Evolutionary conservation across 2,329 filamentous ascomycete genomes (phyloP), one percentile per base, ranked within the genome.

Genomic region (Pseudocercospora fuligena): DNA sequence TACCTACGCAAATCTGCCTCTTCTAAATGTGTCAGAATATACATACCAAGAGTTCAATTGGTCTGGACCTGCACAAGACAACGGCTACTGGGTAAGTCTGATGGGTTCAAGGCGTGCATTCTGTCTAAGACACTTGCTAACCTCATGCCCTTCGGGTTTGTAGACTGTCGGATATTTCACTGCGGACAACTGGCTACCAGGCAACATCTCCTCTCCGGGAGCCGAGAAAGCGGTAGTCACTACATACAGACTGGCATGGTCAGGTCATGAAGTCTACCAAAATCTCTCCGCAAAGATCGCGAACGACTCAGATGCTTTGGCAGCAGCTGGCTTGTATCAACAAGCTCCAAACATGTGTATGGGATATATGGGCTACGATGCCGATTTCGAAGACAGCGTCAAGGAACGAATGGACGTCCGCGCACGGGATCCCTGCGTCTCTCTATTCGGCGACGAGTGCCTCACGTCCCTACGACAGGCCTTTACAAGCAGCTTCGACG

Each of bases 281-380:
- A 57, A 63, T 16, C 25, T 63, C 3, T 63, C 60, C 5, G 60
- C 60, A 12, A 63, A 63, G 27, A 54, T 63, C 14, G 49, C 47
- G 23, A 63, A 63, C 16, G 60, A 63, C 36, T 47, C 60, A 4
- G 60, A 63, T 29, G 49, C 23, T 33, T 33, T 63, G 25, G 47
- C 47, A 6, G 60, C n/a, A 25, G 60, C 60, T 2, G 23, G 31
- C 7, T 8, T 46, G 12, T 49, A 31, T 9, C 60, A 56, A 33
- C 4, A 51, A 27, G 19, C 60, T 23, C 60, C 60, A 29, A 63
- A 63, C 19, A 63, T 63, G 60, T 63, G 60, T 16, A 46, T 63
- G n/a, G 60, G 60, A 6, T 40, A 57, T 12, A 57, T 63, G 60
- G 23, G 60, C 16, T 29, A 21, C 5, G 47, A 29, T 19, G 25